Evolutionary conservation across 2,329 filamentous ascomycete genomes (phyloP).

Genomic region (Pseudogymnoascus sp.): DNA sequence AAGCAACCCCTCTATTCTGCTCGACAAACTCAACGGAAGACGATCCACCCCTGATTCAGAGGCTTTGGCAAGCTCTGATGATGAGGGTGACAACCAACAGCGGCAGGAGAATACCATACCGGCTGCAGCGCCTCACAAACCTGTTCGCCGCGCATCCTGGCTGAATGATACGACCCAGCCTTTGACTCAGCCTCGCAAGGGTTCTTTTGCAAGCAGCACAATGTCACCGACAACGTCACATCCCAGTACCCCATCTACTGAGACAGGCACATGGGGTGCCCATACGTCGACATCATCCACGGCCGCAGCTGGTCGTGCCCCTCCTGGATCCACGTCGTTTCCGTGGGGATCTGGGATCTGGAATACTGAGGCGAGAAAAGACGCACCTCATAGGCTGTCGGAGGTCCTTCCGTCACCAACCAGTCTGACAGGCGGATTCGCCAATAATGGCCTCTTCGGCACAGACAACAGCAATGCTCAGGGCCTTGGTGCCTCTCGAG

Average conservation of each 20-base stretch:
- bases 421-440: conserved; percentile 42
- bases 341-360: conserved; percentile 76
- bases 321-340: conserved; percentile 42
- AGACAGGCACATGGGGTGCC: conserved; percentile 50
- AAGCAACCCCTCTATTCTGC: conserved; percentile 55
- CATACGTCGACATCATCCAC: conserved; percentile 41
- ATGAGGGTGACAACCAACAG: conserved; percentile 64
- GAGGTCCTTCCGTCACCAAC: conserved; percentile 72
- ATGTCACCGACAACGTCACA: conserved; percentile 76
- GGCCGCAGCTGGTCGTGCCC: conserved; percentile 37
- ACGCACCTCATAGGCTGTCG: conserved; percentile 63
- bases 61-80: conserved; percentile 86
- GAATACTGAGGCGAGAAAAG: conserved; percentile 67
- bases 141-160: conserved; percentile 72
- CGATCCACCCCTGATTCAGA: conserved; percentile 91
- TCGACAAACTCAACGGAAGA: conserved; percentile 70
- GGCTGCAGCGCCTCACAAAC: conserved; percentile 47
- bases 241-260: conserved; percentile 68
- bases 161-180: conserved; percentile 69
- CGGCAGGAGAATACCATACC: conserved; percentile 45
- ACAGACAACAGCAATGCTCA: conserved; percentile 40
- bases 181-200: conserved; percentile 58
- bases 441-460: conserved; percentile 38
- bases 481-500: conserved; percentile 44
- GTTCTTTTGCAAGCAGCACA: conserved; percentile 66